Evolutionary conservation across 106 monocot species (phyloP).

Genomic region (Allium fistulosum): DNA sequence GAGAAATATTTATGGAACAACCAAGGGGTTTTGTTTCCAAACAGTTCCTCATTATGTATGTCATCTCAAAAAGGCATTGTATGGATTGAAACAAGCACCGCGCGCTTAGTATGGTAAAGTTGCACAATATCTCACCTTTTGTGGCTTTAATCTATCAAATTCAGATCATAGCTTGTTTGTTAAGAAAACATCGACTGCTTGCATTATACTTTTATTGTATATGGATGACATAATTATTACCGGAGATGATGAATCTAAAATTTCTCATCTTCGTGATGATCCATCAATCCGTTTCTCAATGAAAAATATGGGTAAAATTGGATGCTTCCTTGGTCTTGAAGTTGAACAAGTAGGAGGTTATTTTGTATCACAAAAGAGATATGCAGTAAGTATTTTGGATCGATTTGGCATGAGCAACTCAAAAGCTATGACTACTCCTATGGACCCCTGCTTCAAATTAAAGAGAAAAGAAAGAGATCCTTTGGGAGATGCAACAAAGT

Average conservation of each 20-base stretch:
- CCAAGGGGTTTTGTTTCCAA: too few species aligned
- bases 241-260: background rate
- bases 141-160: too few species aligned
- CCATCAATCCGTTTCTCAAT: background rate
- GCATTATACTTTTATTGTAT: background rate
- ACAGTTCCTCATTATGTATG: too few species aligned
- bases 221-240: background rate
- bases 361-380: background rate
- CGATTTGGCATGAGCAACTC: background rate
- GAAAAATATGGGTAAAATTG: background rate
- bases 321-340: background rate
- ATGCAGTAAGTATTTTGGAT: background rate
- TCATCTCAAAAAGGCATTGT: too few species aligned
- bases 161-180: too few species aligned
- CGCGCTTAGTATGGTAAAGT: too few species aligned
- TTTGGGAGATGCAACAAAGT: background rate
- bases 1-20: too few species aligned
- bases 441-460: background rate
- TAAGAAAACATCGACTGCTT: too few species aligned
- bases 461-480: background rate
- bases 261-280: background rate
- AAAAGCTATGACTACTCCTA: background rate
- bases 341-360: background rate
- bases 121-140: too few species aligned
- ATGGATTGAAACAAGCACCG: too few species aligned